Percentiles rank a stretch among this genome's conserved stretches.
phyloP scores from a whole-genome alignment of 306 rosid genomes.

The Lotus japonicus region DNA sequence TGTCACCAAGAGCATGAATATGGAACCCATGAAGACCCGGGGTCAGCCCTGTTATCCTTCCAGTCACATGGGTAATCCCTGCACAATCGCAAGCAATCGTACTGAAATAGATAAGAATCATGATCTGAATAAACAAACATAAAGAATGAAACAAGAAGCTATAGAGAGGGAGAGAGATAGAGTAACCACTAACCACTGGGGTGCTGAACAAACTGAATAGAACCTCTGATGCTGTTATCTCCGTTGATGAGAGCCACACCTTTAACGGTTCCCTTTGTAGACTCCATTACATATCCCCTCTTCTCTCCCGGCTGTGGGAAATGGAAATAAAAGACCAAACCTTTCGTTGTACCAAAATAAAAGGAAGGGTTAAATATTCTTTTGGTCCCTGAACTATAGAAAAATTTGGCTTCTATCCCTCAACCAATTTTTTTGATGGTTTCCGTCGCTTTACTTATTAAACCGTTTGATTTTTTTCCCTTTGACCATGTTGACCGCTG shows the following conservation, averaged over 20 bases:
- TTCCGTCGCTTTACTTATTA: too few relatives aligned
- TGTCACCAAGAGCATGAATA: conserved; percentile 54
- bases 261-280: conserved; percentile 33
- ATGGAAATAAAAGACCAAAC: too few relatives aligned
- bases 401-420: too few relatives aligned
- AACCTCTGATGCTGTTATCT: conserved; percentile 47
- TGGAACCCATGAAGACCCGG: conserved; percentile 52
- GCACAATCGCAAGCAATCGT: background rate
- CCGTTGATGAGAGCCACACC: conserved; percentile 62
- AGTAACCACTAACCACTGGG: conserved; percentile 32
- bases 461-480: too few relatives aligned
- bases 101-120: background rate
- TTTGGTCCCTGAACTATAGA: too few relatives aligned
- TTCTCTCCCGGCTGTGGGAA: background rate
- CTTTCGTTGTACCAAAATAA: too few relatives aligned
- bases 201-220: conserved; percentile 48
- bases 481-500: too few relatives aligned
- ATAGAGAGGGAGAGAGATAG: conserved; percentile 22
- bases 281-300: background rate
- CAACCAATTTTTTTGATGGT: too few relatives aligned
- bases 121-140: background rate
- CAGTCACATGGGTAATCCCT: conserved; percentile 55
- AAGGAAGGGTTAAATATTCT: too few relatives aligned
- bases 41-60: conserved; percentile 47
- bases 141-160: background rate